Percentiles rank a stretch among this genome's conserved stretches.
Evolutionary conservation across 345 rosid genomes (phyloP).

Genomic region (Bretschneidera sinensis): DNA sequence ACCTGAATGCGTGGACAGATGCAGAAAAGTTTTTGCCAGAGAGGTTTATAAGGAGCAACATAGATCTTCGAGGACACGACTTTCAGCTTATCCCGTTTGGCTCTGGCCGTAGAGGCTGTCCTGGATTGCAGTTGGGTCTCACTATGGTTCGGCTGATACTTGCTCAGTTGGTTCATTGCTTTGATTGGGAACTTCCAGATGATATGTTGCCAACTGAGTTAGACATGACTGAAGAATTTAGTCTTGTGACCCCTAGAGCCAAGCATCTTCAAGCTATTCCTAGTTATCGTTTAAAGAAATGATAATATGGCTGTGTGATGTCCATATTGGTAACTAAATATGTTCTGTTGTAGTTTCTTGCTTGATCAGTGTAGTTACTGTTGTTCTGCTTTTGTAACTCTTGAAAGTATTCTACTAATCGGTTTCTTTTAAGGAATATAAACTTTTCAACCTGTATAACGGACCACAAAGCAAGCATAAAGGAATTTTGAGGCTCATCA

Average conservation of each 20-base stretch:
- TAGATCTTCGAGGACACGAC: slow-evolving; percentile 32
- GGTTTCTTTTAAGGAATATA: no score
- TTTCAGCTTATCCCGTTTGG: slow-evolving; percentile 51
- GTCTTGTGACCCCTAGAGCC: slow-evolving; percentile 30
- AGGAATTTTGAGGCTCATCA: no score
- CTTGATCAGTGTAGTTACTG: no score
- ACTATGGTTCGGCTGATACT: slow-evolving; percentile 22
- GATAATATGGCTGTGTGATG: neutral
- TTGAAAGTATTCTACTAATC: no score
- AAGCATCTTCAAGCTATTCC: slow-evolving; percentile 33
- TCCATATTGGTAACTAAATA: neutral
- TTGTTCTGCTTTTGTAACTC: no score
- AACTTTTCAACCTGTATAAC: no score
- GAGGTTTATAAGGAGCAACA: slow-evolving; percentile 25
- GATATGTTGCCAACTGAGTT: slow-evolving; percentile 18
- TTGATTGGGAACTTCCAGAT: slow-evolving; percentile 42
- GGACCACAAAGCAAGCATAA: no score
- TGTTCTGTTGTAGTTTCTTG: neutral
- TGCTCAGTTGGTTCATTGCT: slow-evolving; percentile 50
- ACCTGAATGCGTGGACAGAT: slow-evolving; percentile 27
- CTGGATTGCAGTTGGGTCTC: slow-evolving; percentile 36
- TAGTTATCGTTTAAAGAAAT: slow-evolving; percentile 22
- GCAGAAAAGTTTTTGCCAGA: slow-evolving; percentile 37
- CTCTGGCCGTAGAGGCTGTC: slow-evolving; percentile 40
- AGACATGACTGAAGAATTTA: slow-evolving; percentile 42